Evolutionary conservation across 225 moss, liverwort and hornwort genomes (phyloP).

Genomic region (Sphagnum tenellum): DNA sequence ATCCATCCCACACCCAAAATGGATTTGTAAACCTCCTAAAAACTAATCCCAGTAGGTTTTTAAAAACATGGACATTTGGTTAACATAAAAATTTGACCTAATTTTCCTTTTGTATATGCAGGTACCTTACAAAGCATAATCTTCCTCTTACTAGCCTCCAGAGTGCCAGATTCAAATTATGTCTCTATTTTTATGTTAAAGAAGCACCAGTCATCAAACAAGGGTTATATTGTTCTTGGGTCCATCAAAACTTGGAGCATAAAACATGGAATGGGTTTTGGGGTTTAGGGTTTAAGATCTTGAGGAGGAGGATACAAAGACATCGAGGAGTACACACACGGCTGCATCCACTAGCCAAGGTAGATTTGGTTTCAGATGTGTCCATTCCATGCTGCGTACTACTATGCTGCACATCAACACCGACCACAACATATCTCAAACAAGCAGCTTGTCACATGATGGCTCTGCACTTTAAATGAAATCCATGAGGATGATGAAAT

Average conservation of each 20-base stretch:
- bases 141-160: too few relatives aligned
- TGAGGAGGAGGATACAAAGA: conserved; percentile 50
- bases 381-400: conserved; percentile 64
- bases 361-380: conserved; percentile 62
- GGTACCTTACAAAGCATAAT: too few relatives aligned
- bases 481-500: too few relatives aligned
- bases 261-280: background rate
- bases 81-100: too few relatives aligned
- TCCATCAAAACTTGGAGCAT: background rate
- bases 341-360: conserved; percentile 89
- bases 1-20: too few relatives aligned
- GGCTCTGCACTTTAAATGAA: too few relatives aligned
- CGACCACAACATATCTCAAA: background rate
- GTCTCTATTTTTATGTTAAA: conserved; percentile 7
- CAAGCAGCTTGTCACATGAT: background rate
- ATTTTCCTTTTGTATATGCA: too few relatives aligned
- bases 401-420: conserved; percentile 45
- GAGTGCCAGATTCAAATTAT: background rate
- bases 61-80: too few relatives aligned
- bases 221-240: background rate
- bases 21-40: too few relatives aligned
- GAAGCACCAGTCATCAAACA: background rate
- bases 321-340: conserved; percentile 66
- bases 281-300: background rate
- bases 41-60: too few relatives aligned